phyloP scores from a whole-genome alignment of 371 early-diverging fungal species.

The Chytridium lagenaria region DNA sequence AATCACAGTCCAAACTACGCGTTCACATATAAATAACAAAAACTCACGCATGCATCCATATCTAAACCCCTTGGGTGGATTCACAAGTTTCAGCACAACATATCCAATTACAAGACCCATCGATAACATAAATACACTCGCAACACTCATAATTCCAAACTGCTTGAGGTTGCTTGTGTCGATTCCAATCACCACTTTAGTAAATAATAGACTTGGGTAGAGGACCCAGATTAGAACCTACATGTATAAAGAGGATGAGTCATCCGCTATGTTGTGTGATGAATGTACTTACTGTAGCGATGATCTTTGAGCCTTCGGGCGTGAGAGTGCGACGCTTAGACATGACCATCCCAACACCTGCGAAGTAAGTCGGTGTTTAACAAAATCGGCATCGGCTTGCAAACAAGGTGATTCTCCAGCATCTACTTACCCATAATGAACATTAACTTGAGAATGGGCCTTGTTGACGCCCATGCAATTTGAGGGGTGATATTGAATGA shows the following conservation, averaged over 20 bases:
- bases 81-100: constrained; percentile 15
- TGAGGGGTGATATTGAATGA: constrained; percentile 25
- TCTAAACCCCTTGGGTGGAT: constrained; percentile 25
- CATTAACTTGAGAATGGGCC: constrained; percentile 30
- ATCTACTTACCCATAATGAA: constrained; percentile 30
- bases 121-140: not conserved
- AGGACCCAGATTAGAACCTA: constrained; percentile 22
- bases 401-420: no score
- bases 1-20: no score
- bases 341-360: constrained; percentile 27
- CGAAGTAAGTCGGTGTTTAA: not conserved
- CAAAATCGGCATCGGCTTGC: no score
- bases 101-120: constrained; percentile 16
- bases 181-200: constrained; percentile 31
- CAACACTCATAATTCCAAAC: constrained; percentile 33
- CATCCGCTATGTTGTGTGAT: not conserved
- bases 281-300: constrained; percentile 26
- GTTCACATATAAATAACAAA: no score
- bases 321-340: constrained; percentile 13
- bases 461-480: constrained; percentile 27
- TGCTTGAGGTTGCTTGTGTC: constrained; percentile 18
- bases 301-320: constrained; percentile 26
- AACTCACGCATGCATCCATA: constrained; percentile 26
- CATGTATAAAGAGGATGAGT: not conserved
- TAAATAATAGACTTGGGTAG: constrained; percentile 37